These are phyloP conservation scores for Selaginella moellendorffii DNA, from an alignment of 75 land plant genomes.

Conservation along the genomic window DNA sequence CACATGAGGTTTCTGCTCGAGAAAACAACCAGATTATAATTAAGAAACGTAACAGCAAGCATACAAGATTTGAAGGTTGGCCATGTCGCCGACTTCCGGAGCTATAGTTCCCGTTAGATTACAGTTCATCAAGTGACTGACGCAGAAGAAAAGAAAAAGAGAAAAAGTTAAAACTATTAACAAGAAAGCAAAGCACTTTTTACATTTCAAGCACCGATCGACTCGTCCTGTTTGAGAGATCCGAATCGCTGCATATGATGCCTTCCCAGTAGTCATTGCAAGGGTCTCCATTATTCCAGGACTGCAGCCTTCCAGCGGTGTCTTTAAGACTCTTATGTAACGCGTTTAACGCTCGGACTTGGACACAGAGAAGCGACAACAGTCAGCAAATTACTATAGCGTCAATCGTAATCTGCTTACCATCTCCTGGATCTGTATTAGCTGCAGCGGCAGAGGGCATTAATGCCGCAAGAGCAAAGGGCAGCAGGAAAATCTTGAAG, in stretches of 20 bases:
- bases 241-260: neutral
- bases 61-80: slow-evolving; percentile 39
- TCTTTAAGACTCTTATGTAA: neutral
- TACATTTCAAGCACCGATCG: neutral
- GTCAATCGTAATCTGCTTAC: neutral
- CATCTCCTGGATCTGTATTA: neutral
- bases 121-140: slow-evolving; percentile 56
- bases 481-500: too few relatives aligned
- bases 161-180: slow-evolving; percentile 13
- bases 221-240: neutral
- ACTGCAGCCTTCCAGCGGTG: neutral
- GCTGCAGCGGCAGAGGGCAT: neutral
- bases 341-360: neutral
- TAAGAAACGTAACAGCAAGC: neutral
- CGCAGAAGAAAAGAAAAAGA: too few relatives aligned
- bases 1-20: slow-evolving; percentile 8
- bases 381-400: neutral
- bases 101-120: slow-evolving; percentile 57
- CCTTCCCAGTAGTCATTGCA: neutral
- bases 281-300: neutral
- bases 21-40: neutral
- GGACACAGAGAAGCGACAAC: neutral
- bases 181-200: neutral
- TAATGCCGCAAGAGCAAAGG: too few relatives aligned
- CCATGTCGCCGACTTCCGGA: slow-evolving; percentile 29